A percentile compares a stretch with the other conserved stretches of the same genome.
Evolutionary conservation across 257 asterid genomes (phyloP).

Genomic region (Solanum chmielewskii): DNA sequence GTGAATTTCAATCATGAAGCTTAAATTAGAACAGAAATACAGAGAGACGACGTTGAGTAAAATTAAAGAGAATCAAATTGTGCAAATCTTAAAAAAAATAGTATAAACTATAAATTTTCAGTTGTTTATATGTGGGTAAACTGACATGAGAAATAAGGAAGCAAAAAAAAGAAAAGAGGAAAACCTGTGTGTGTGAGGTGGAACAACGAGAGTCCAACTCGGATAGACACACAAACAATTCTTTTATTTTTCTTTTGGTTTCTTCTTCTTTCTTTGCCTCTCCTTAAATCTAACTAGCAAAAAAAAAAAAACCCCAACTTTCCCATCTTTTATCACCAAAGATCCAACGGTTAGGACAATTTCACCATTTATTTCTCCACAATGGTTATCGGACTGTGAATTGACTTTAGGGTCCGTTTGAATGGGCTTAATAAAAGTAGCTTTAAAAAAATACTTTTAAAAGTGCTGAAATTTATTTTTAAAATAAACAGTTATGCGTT

Average conservation of each 20-base stretch:
- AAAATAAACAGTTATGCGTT: no score
- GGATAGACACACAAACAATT: not conserved
- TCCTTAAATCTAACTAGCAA: not conserved
- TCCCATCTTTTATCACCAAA: not conserved
- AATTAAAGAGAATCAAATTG: not conserved
- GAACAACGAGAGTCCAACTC: slow-evolving; percentile 19
- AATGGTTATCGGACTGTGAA: no score
- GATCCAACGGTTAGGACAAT: slow-evolving; percentile 4
- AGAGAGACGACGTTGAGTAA: not conserved
- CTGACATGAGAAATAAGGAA: not conserved
- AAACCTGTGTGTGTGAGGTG: slow-evolving; percentile 12
- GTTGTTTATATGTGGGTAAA: not conserved
- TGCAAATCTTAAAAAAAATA: not conserved
- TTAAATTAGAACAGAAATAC: not conserved
- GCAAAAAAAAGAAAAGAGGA: not conserved
- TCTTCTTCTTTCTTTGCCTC: not conserved
- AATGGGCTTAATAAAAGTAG: no score
- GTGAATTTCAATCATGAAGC: not conserved
- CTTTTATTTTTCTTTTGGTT: not conserved
- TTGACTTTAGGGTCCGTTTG: no score
- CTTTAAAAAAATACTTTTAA: no score
- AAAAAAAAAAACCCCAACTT: not conserved
- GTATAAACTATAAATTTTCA: not conserved
- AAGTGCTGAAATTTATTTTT: no score
- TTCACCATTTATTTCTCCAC: not conserved